A percentile compares a stretch with the other conserved stretches of the same genome.
phyloP scores from a whole-genome alignment of 164 flowering plant species.

The Amborella trichopoda region DNA sequence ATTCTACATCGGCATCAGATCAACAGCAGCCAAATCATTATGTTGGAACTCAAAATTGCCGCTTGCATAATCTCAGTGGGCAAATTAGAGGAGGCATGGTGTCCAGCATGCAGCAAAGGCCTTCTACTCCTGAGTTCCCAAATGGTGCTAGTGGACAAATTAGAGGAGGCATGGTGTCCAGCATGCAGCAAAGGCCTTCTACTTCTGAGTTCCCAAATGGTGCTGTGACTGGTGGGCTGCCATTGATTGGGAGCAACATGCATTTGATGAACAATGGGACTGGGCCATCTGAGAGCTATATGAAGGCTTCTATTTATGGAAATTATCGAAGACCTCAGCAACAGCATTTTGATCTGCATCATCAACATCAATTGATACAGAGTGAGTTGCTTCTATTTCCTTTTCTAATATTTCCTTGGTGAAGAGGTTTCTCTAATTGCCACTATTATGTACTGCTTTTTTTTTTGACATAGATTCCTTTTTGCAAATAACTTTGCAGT shows the following conservation, averaged over 20 bases:
- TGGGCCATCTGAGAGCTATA: conserved; percentile 50
- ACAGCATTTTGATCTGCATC: conserved; percentile 53
- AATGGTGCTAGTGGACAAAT: conserved; percentile 59
- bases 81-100: conserved; percentile 60
- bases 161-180: conserved; percentile 56
- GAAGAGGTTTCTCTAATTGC: no score
- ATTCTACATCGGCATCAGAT: conserved; percentile 48
- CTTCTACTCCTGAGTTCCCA: no score
- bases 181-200: conserved; percentile 43
- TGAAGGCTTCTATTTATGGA: conserved; percentile 30
- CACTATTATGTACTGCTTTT: no score
- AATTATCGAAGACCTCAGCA: conserved; percentile 40
- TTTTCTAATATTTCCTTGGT: conserved; percentile 4
- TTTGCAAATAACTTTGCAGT: no score
- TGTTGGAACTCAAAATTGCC: conserved; percentile 60
- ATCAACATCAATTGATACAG: conserved; percentile 35
- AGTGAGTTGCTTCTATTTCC: conserved; percentile 31
- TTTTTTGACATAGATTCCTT: no score
- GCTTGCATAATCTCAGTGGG: conserved; percentile 59
- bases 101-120: conserved; percentile 54
- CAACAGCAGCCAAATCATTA: conserved; percentile 54
- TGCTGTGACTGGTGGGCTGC: conserved; percentile 49
- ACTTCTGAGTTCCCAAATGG: conserved; percentile 58
- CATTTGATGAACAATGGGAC: conserved; percentile 51
- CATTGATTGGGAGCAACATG: conserved; percentile 43